Conservation (phyloP, 345 rosid genomes). For the Citrus reticulata region DNA sequence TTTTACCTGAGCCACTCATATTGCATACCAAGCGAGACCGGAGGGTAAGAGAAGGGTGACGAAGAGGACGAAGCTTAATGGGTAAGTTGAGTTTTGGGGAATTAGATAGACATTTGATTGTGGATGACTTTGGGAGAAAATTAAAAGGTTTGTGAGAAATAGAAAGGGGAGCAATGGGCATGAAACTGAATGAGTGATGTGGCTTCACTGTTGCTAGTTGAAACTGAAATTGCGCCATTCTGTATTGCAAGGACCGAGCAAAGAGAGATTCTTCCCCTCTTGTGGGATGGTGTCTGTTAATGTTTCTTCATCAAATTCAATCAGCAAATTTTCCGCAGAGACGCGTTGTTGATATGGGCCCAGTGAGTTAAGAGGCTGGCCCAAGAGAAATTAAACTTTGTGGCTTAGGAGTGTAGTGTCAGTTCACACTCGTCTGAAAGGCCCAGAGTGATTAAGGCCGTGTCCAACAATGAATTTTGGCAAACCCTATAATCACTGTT, state of each 20-base stretch:
- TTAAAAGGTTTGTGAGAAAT: not conserved
- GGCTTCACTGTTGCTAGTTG: slow-evolving; percentile 15
- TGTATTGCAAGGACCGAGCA: not conserved
- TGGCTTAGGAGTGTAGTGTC: no score
- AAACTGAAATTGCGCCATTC: slow-evolving; percentile 30
- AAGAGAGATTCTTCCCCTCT: not conserved
- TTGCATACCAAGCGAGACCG: slow-evolving; percentile 22
- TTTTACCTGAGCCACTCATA: slow-evolving; percentile 26
- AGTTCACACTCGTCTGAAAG: no score
- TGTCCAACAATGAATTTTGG: no score
- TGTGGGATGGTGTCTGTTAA: not conserved
- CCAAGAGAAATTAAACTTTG: no score
- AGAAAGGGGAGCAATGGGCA: slow-evolving; percentile 18
- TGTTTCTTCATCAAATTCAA: no score
- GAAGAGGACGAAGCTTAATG: slow-evolving; percentile 1
- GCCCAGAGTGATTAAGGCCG: no score
- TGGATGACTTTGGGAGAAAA: not conserved
- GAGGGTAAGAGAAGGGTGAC: not conserved
- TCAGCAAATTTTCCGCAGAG: no score
- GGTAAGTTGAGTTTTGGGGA: not conserved
- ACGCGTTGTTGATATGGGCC: no score
- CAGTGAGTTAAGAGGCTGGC: no score
- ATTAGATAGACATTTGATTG: not conserved
- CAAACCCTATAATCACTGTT: no score
- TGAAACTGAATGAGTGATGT: not conserved